These are phyloP conservation scores for Gryganskiella cystojenkinii DNA, from an alignment of 192 early-diverging fungal genomes.

Conservation along the genomic window DNA sequence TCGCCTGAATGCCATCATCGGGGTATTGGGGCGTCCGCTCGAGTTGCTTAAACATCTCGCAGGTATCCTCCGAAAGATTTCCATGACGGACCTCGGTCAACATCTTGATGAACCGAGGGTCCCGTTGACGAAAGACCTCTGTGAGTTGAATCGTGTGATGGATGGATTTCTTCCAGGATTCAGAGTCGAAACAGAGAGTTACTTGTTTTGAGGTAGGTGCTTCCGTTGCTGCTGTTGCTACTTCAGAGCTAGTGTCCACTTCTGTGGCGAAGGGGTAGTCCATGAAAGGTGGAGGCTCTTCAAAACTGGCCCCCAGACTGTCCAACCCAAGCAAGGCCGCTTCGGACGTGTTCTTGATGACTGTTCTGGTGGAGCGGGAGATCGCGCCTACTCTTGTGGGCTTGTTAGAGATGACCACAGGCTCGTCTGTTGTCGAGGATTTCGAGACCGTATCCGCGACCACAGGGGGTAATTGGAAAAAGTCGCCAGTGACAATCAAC, in stretches of 20 bases:
- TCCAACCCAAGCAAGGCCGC: no score
- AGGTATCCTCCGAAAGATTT: slow-evolving; percentile 64
- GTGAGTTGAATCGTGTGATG: slow-evolving; percentile 69
- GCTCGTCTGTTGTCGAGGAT: background rate
- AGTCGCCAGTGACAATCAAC: slow-evolving; percentile 72
- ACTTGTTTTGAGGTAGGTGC: background rate
- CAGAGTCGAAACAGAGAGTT: slow-evolving; percentile 71
- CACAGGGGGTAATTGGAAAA: slow-evolving; percentile 85
- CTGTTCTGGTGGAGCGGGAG: background rate
- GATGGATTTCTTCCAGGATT: slow-evolving; percentile 63
- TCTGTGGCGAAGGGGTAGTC: background rate
- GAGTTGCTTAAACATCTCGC: slow-evolving; percentile 59
- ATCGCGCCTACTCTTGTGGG: background rate
- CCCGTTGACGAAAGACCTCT: slow-evolving; percentile 86
- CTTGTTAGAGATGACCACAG: no score
- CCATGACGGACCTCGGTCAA: slow-evolving; percentile 90
- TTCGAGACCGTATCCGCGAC: slow-evolving; percentile 21
- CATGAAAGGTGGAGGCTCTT: background rate
- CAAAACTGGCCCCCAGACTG: no score
- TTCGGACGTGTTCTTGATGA: no score
- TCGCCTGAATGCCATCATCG: slow-evolving; percentile 71
- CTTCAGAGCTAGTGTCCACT: background rate
- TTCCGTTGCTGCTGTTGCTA: background rate
- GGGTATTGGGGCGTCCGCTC: slow-evolving; percentile 63
- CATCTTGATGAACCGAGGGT: slow-evolving; percentile 74